phyloP scores from a whole-genome alignment of 2,329 filamentous ascomycete genomes.

The Didymella glomerata region DNA sequence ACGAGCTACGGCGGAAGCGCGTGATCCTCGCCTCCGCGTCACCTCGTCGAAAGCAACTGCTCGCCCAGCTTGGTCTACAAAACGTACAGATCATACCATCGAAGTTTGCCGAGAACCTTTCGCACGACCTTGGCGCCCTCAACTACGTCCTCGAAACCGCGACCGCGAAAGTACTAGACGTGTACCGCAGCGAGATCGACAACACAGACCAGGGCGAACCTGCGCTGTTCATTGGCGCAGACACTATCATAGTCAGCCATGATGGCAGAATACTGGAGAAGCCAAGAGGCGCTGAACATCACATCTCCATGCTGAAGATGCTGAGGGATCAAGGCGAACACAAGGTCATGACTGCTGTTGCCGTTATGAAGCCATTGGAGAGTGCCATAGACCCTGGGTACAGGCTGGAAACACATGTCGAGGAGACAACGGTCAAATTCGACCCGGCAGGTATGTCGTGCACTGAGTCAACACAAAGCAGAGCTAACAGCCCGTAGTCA shows the following conservation, averaged over 20 bases:
- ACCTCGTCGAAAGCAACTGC: constrained; percentile 81
- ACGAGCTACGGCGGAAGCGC: constrained; percentile 76
- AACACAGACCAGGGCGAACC: constrained; percentile 71
- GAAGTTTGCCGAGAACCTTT: constrained; percentile 82
- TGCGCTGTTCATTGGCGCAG: constrained; percentile 84
- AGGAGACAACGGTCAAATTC: constrained; percentile 93
- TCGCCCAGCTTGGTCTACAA: constrained; percentile 81
- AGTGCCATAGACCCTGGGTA: constrained; percentile 88
- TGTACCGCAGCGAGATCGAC: constrained; percentile 69
- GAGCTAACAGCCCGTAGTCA: constrained; percentile 53
- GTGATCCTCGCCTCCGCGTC: constrained; percentile 92
- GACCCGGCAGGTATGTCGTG: constrained; percentile 62
- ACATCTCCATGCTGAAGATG: constrained; percentile 82
- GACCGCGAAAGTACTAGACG: constrained; percentile 79
- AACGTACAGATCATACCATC: constrained; percentile 88
- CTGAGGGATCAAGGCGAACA: constrained; percentile 80
- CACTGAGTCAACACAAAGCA: neutral
- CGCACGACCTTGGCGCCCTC: constrained; percentile 86
- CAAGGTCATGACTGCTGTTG: constrained; percentile 86
- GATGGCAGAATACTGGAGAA: constrained; percentile 88
- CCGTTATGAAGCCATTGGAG: constrained; percentile 80
- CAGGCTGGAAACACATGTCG: constrained; percentile 78
- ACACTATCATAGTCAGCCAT: constrained; percentile 85
- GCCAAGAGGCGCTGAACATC: constrained; percentile 80
- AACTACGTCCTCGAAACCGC: constrained; percentile 94